These are phyloP conservation scores for Amanita rubescens DNA, from an alignment of 768 basidiomycete species.

Conservation along the genomic window DNA sequence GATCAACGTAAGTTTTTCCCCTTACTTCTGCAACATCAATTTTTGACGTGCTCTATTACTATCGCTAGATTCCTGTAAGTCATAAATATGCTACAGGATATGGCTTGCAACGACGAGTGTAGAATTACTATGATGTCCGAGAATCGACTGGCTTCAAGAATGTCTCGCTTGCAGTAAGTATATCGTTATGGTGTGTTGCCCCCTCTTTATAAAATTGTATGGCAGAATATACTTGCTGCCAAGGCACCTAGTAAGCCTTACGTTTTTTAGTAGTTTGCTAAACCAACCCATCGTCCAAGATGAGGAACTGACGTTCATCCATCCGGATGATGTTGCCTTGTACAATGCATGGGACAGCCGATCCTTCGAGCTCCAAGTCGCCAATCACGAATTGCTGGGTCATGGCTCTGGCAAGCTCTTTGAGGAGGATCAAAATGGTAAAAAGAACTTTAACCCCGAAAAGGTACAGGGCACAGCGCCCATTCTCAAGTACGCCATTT, in stretches of 20 bases:
- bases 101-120: background rate
- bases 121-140: conserved; percentile 82
- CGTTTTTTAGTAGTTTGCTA: background rate
- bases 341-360: conserved; percentile 74
- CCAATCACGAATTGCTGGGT: conserved; percentile 83
- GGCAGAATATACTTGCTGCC: conserved; percentile 77
- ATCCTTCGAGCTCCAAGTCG: conserved; percentile 84
- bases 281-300: conserved; percentile 29
- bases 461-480: conserved; percentile 37
- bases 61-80: conserved; percentile 53
- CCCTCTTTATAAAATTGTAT: background rate
- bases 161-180: conserved; percentile 67
- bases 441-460: conserved; percentile 73
- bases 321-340: conserved; percentile 65
- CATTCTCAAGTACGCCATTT: background rate
- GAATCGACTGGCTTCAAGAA: conserved; percentile 86
- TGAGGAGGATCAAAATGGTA: conserved; percentile 67
- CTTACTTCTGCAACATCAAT: background rate
- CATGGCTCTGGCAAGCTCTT: conserved; percentile 84
- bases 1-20: conserved; percentile 54
- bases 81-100: background rate
- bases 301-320: conserved; percentile 76
- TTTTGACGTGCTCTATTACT: background rate
- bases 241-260: conserved; percentile 64
- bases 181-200: background rate